These are phyloP conservation scores for Dalbergia cultrata DNA, from an alignment of 306 rosid genomes.

Conservation along the genomic window DNA sequence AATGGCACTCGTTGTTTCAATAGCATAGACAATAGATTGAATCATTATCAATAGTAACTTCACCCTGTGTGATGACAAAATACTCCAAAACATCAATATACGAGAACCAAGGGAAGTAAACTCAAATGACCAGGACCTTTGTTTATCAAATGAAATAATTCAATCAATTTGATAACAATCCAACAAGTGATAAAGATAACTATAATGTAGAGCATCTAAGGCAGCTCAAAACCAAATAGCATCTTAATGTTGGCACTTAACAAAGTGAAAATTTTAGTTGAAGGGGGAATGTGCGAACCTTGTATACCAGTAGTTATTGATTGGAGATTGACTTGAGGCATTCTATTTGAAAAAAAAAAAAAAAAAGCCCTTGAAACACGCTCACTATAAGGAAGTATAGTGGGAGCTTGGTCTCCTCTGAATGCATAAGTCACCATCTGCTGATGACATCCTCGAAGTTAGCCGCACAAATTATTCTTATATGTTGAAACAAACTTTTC, in stretches of 20 bases:
- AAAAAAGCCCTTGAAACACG: background rate
- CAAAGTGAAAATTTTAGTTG: background rate
- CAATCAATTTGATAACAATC: background rate
- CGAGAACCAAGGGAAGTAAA: background rate
- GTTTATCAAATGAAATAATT: background rate
- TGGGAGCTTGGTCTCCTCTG: background rate
- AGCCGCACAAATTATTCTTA: background rate
- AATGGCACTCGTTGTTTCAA: no score
- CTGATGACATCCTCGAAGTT: background rate
- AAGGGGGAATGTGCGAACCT: background rate
- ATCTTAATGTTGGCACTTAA: background rate
- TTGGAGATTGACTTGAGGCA: background rate
- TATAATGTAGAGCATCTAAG: background rate
- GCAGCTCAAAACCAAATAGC: background rate
- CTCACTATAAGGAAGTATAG: background rate
- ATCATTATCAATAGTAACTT: no score
- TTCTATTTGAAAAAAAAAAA: no score
- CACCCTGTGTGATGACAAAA: no score
- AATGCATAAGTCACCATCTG: background rate
- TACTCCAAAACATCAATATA: no score
- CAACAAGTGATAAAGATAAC: background rate
- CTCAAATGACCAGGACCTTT: background rate
- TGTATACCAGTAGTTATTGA: background rate
- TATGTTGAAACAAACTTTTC: background rate
- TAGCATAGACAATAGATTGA: no score